These are phyloP conservation scores for Cercospora zeae-maydis DNA, from an alignment of 2,329 filamentous ascomycete genomes.

Conservation along the genomic window DNA sequence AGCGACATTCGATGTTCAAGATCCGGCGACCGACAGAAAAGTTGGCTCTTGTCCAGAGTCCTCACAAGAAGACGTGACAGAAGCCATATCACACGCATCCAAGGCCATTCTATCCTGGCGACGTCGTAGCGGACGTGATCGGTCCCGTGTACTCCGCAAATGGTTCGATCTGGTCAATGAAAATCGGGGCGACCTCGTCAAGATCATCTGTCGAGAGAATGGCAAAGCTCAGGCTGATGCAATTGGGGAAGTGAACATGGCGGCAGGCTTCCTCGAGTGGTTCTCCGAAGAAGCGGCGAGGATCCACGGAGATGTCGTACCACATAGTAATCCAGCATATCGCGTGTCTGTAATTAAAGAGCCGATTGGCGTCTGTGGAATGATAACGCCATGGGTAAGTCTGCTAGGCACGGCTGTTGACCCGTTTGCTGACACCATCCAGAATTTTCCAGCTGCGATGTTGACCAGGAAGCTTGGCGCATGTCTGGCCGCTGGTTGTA, in stretches of 20 bases:
- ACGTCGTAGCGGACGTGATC: not conserved
- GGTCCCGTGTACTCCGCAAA: constrained; percentile 31
- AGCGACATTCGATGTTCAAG: not conserved
- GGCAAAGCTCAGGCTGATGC: constrained; percentile 34
- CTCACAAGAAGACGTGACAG: not conserved
- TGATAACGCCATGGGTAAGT: constrained; percentile 30
- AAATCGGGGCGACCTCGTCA: constrained; percentile 32
- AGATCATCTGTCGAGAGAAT: constrained; percentile 34
- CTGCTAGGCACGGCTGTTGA: not conserved
- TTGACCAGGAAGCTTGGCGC: constrained; percentile 37
- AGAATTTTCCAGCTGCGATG: constrained; percentile 38
- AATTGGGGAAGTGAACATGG: constrained; percentile 34
- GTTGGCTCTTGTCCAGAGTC: not conserved
- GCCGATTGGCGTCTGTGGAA: constrained; percentile 30
- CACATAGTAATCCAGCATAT: constrained; percentile 22
- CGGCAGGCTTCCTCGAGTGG: constrained; percentile 34
- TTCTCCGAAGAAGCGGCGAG: constrained; percentile 32
- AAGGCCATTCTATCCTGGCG: not conserved
- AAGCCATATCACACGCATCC: not conserved
- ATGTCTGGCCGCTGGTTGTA: constrained; percentile 37
- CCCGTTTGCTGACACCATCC: not conserved
- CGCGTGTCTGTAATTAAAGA: constrained; percentile 30
- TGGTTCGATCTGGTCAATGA: constrained; percentile 32
- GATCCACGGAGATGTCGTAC: constrained; percentile 27
- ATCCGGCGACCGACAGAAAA: not conserved